Percentiles rank a stretch among this genome's conserved stretches.
Evolutionary conservation across 2,329 filamentous ascomycete species (phyloP).

Genomic region (Pseudogymnoascus verrucosus): DNA sequence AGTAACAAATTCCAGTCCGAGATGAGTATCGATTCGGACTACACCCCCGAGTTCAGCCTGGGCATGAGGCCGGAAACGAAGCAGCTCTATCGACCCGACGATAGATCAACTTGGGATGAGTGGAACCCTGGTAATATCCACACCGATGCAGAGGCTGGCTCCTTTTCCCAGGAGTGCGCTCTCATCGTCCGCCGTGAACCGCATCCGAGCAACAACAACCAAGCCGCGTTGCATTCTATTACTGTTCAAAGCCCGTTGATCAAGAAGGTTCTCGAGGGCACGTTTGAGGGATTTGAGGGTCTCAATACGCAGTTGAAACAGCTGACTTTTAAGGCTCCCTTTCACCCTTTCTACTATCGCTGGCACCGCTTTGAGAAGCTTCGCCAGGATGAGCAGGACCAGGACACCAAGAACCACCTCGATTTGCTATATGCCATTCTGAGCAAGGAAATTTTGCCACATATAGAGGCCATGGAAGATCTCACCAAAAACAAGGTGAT

Average conservation of each 20-base stretch:
- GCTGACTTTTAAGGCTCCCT: constrained; percentile 28
- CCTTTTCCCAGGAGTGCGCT: constrained; percentile 17
- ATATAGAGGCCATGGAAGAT: constrained; percentile 16
- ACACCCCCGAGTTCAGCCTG: constrained; percentile 9
- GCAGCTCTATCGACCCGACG: constrained; percentile 16
- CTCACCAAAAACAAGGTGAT: constrained; percentile 33
- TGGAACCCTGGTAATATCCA: constrained; percentile 13
- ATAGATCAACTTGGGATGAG: constrained; percentile 16
- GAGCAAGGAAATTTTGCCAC: constrained; percentile 20
- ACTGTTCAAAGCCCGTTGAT: constrained; percentile 29
- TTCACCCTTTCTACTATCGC: constrained; percentile 30
- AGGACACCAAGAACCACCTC: constrained; percentile 24
- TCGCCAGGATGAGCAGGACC: constrained; percentile 22
- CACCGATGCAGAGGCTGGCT: constrained; percentile 14
- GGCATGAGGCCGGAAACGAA: constrained; percentile 13
- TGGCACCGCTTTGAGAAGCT: constrained; percentile 25
- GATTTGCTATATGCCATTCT: constrained; percentile 28
- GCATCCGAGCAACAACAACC: constrained; percentile 16
- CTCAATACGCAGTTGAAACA: constrained; percentile 27
- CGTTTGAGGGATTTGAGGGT: constrained; percentile 27
- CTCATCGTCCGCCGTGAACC: constrained; percentile 22
- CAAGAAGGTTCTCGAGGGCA: constrained; percentile 24
- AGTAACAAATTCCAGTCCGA: constrained; percentile 2
- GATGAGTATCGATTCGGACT: constrained; percentile 14
- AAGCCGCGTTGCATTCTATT: constrained; percentile 24